These are phyloP conservation scores for Mortierella sp. DNA, from an alignment of 371 early-diverging fungal genomes.

Conservation along the genomic window DNA sequence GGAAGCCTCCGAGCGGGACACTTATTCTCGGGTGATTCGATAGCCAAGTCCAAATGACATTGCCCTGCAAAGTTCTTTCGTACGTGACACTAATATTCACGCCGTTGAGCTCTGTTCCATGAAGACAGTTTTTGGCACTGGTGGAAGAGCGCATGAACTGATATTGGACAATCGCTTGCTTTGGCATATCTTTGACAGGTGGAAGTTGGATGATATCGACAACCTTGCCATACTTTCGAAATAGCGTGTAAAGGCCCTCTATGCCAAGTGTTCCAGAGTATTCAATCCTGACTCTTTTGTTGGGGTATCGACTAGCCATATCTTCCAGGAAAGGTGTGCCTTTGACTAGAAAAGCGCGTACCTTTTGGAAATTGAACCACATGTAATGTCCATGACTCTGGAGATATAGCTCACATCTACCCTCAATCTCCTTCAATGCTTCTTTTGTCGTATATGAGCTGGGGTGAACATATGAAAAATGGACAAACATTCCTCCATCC, in stretches of 20 bases:
- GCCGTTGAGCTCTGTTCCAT: conserved; percentile 77
- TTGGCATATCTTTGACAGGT: conserved; percentile 78
- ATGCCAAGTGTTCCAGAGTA: conserved; percentile 58
- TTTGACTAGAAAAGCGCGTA: conserved; percentile 75
- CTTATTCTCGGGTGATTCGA: conserved; percentile 79
- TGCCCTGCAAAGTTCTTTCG: conserved; percentile 72
- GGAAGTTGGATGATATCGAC: conserved; percentile 79
- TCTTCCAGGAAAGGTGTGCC: conserved; percentile 93
- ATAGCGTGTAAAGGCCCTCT: conserved; percentile 80
- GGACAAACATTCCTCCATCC: conserved; percentile 70
- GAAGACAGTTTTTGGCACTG: conserved; percentile 90
- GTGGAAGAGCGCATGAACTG: conserved; percentile 83
- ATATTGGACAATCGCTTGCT: conserved; percentile 85
- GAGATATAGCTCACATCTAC: conserved; percentile 57
- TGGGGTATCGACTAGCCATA: conserved; percentile 82
- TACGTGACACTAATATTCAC: conserved; percentile 80
- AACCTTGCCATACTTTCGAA: conserved; percentile 87
- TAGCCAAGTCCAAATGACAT: conserved; percentile 78
- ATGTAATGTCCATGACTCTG: conserved; percentile 59
- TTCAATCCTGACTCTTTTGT: conserved; percentile 51
- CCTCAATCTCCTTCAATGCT: conserved; percentile 57
- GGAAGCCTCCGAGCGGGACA: conserved; percentile 80
- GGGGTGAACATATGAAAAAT: conserved; percentile 59
- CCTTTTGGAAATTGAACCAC: conserved; percentile 73
- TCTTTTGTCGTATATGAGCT: conserved; percentile 45